These are phyloP conservation scores for Candida pseudoviswanathii DNA, from an alignment of 1,139 yeast species.

Conservation along the genomic window DNA sequence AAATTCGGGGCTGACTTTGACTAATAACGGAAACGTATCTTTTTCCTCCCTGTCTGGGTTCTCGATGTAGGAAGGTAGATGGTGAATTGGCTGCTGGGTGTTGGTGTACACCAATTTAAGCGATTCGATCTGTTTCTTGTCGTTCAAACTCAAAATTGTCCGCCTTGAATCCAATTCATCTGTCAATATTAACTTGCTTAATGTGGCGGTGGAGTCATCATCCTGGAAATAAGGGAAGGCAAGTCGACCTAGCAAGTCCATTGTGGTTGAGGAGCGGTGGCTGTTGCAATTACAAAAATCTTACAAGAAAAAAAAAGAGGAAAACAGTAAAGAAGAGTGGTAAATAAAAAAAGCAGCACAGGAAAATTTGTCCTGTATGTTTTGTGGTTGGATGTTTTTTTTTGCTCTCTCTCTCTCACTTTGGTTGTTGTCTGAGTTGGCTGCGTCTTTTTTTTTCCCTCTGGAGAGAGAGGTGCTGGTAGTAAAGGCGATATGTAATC, in stretches of 20 bases:
- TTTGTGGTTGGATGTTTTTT: background rate
- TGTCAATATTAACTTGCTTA: constrained; percentile 27
- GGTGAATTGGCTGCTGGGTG: constrained; percentile 16
- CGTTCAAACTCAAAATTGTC: constrained; percentile 21
- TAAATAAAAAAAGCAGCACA: background rate
- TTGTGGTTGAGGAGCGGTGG: constrained; percentile 6
- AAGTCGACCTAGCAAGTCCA: constrained; percentile 17
- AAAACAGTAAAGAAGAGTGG: background rate
- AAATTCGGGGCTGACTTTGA: constrained; percentile 25
- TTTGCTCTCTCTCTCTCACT: no score
- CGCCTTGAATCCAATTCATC: constrained; percentile 25
- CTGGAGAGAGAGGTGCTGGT: no score
- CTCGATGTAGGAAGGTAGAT: constrained; percentile 28
- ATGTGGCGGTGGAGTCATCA: constrained; percentile 17
- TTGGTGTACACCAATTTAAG: constrained; percentile 18
- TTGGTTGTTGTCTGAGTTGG: no score
- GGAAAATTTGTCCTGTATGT: background rate
- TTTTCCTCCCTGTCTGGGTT: constrained; percentile 19
- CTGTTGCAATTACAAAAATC: background rate
- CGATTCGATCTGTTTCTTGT: constrained; percentile 18
- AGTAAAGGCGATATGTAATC: no score
- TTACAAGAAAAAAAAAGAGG: background rate
- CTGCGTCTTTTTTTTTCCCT: no score
- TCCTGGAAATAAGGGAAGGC: constrained; percentile 30
- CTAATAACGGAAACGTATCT: constrained; percentile 27